These are phyloP conservation scores for Lizanozyma gosingica DNA, from an alignment of 1,139 yeast species.

Conservation along the genomic window DNA sequence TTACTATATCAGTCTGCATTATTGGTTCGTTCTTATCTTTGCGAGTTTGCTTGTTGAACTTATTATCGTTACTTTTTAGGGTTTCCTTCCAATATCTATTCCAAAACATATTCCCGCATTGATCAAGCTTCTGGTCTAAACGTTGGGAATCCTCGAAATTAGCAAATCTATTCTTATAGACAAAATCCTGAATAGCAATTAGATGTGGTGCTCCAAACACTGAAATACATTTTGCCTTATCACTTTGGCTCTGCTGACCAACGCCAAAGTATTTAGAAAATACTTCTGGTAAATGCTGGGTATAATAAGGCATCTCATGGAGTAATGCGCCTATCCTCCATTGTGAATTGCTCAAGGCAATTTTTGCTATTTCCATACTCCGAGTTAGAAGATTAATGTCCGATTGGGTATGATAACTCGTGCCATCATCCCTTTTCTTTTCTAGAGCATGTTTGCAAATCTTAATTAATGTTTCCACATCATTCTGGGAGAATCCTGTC, in stretches of 20 bases:
- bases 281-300: slow-evolving; percentile 31
- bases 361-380: slow-evolving; percentile 35
- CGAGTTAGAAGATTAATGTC: slow-evolving; percentile 33
- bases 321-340: slow-evolving; percentile 50
- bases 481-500: slow-evolving; percentile 59
- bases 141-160: slow-evolving; percentile 17
- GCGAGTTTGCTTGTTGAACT: slow-evolving; percentile 21
- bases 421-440: slow-evolving; percentile 18
- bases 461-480: slow-evolving; percentile 41
- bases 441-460: slow-evolving; percentile 41
- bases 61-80: slow-evolving; percentile 22
- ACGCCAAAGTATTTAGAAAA: slow-evolving; percentile 35
- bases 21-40: slow-evolving; percentile 12
- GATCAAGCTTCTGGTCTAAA: slow-evolving; percentile 20
- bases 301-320: slow-evolving; percentile 58
- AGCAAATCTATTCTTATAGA: slow-evolving; percentile 42
- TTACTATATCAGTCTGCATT: slow-evolving; percentile 9
- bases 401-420: slow-evolving; percentile 17
- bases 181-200: slow-evolving; percentile 42
- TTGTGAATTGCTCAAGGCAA: slow-evolving; percentile 40
- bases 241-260: slow-evolving; percentile 20
- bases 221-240: slow-evolving; percentile 19
- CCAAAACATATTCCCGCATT: slow-evolving; percentile 40
- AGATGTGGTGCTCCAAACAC: slow-evolving; percentile 57
- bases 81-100: slow-evolving; percentile 39